Conservation (phyloP, 225 moss, liverwort and hornwort species). For the Straminergon stramineum region DNA sequence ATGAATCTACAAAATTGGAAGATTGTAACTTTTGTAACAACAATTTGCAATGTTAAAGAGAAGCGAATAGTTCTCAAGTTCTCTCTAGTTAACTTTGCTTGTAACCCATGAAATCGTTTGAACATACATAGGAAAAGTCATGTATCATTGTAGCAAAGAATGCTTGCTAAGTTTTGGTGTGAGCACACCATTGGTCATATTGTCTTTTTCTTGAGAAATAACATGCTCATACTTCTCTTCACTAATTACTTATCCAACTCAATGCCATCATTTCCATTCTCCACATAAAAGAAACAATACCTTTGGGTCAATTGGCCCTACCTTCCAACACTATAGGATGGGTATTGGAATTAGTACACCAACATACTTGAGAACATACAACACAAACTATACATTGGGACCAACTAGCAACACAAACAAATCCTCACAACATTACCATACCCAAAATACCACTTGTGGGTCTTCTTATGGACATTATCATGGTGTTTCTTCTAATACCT, state of each 20-base stretch:
- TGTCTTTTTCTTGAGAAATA: neutral
- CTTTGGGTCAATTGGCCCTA: neutral
- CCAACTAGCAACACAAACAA: neutral
- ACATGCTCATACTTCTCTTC: neutral
- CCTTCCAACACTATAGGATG: neutral
- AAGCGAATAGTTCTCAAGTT: too few relatives aligned
- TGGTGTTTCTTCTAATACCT: neutral
- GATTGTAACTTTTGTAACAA: too few relatives aligned
- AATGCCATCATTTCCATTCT: neutral
- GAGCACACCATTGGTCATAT: too few relatives aligned
- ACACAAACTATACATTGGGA: too few relatives aligned
- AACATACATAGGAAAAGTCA: too few relatives aligned
- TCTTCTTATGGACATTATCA: neutral
- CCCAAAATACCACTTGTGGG: neutral
- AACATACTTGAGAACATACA: neutral
- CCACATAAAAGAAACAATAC: neutral
- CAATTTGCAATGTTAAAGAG: too few relatives aligned
- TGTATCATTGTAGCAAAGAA: too few relatives aligned
- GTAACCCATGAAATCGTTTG: too few relatives aligned
- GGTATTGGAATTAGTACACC: neutral
- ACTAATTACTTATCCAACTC: neutral
- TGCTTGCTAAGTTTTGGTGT: too few relatives aligned
- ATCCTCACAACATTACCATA: fast-evolving
- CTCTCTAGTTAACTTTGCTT: too few relatives aligned
- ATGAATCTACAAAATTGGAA: too few relatives aligned